A percentile compares a stretch with the other conserved stretches of the same genome.
Conservation (phyloP, 1,139 yeast species). For the Torulaspora globosa region DNA sequence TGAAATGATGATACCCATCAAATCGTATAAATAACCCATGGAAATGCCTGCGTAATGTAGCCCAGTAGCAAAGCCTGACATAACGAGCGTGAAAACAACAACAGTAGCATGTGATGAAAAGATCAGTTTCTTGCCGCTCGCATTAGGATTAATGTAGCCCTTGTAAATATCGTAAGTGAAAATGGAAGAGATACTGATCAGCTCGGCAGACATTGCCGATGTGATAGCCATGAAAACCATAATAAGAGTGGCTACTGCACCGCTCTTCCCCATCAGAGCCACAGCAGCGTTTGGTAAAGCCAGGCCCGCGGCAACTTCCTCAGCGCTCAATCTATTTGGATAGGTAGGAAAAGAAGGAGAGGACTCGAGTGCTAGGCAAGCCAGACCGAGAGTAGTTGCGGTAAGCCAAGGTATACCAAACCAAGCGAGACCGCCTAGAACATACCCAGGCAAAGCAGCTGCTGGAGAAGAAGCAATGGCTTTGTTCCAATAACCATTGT, state of each 20-base stretch:
- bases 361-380: constrained; percentile 66
- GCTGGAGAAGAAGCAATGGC: constrained; percentile 85
- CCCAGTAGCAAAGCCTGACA: constrained; percentile 83
- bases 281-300: constrained; percentile 85
- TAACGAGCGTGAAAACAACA: constrained; percentile 56
- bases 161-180: constrained; percentile 82
- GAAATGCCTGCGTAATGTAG: constrained; percentile 75
- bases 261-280: constrained; percentile 79
- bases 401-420: constrained; percentile 80
- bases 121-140: constrained; percentile 67
- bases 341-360: constrained; percentile 72
- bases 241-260: constrained; percentile 74
- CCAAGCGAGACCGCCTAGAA: constrained; percentile 89
- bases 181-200: constrained; percentile 81
- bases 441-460: constrained; percentile 85
- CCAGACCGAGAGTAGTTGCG: constrained; percentile 81
- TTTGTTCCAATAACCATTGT: constrained; percentile 86
- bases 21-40: constrained; percentile 80
- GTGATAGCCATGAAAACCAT: constrained; percentile 81
- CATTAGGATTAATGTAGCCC: constrained; percentile 71
- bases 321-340: constrained; percentile 59
- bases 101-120: constrained; percentile 64
- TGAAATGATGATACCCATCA: constrained; percentile 84
- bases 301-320: constrained; percentile 73
- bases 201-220: constrained; percentile 80